A percentile compares a stretch with the other conserved stretches of the same genome.
phyloP scores from a whole-genome alignment of 164 flowering plant genomes.

The Berberis thunbergii region DNA sequence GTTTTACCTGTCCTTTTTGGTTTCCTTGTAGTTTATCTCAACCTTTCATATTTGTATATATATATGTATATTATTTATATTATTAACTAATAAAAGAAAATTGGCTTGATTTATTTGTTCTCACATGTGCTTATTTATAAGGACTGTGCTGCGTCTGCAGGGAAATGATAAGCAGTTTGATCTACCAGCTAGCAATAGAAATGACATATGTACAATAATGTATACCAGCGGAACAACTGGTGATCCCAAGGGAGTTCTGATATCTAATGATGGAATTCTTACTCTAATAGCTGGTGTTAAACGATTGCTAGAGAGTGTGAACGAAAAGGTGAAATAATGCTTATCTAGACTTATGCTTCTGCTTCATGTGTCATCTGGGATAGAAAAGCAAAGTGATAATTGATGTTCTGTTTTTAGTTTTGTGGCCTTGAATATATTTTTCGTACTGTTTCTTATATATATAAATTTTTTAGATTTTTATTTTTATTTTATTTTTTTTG shows the following conservation, averaged over 20 bases:
- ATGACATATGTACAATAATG: constrained; percentile 7
- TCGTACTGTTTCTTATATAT: too few species aligned
- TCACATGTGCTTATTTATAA: not conserved
- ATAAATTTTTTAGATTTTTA: too few species aligned
- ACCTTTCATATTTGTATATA: too few species aligned
- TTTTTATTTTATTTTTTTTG: too few species aligned
- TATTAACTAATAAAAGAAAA: too few species aligned
- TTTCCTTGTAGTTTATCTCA: too few species aligned
- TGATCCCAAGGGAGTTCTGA: constrained; percentile 21
- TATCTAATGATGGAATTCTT: constrained; percentile 71
- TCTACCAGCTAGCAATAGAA: constrained; percentile 1
- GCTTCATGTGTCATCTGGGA: not conserved
- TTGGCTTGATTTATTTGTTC: too few species aligned
- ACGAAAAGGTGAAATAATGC: constrained; percentile 42
- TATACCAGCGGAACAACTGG: constrained; percentile 11
- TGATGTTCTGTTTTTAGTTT: too few species aligned
- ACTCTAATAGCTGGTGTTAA: constrained; percentile 66
- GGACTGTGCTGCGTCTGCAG: not conserved
- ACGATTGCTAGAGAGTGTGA: constrained; percentile 37
- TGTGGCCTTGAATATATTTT: too few species aligned
- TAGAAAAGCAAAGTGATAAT: too few species aligned
- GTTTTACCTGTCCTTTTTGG: too few species aligned
- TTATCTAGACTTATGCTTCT: not conserved
- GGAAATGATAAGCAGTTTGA: not conserved
- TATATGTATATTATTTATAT: too few species aligned